A percentile compares a stretch with the other conserved stretches of the same genome.
These are phyloP conservation scores for Fusarium circinatum DNA, from an alignment of 2,329 filamentous ascomycete genomes.

Conservation along the genomic window DNA sequence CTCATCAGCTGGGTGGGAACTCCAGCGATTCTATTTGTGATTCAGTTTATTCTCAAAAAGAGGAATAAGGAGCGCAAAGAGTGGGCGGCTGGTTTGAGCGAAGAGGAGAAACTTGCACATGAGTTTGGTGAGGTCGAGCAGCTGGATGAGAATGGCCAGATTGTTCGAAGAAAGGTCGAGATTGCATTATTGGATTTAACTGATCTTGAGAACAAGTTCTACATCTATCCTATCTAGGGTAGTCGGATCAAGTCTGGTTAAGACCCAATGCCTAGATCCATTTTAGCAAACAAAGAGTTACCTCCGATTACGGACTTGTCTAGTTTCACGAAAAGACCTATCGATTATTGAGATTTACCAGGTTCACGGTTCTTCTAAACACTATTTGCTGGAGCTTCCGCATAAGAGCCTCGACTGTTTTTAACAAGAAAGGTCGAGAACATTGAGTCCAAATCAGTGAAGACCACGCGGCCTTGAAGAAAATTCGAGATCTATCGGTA, in stretches of 20 bases:
- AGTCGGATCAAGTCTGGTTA: fast-evolving
- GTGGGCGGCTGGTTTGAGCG: constrained; percentile 9
- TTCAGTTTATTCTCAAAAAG: constrained; percentile 45
- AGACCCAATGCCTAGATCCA: background rate
- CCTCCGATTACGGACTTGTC: background rate
- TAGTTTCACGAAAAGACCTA: too few relatives aligned
- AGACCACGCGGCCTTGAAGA: background rate
- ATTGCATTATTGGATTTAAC: constrained; percentile 52
- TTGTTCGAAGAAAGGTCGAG: constrained; percentile 47
- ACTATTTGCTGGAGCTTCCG: too few relatives aligned
- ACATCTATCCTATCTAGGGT: constrained; percentile 47
- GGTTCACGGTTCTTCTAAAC: too few relatives aligned
- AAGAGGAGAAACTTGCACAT: constrained; percentile 34
- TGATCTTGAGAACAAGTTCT: constrained; percentile 53
- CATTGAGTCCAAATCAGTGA: fast-evolving
- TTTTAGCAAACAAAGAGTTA: background rate
- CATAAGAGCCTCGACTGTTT: too few relatives aligned
- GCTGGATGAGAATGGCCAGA: constrained; percentile 44
- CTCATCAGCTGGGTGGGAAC: constrained; percentile 50
- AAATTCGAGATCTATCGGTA: too few relatives aligned
- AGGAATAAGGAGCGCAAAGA: constrained; percentile 46
- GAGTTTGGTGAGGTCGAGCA: constrained; percentile 43
- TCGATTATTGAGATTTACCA: background rate
- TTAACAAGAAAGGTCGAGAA: background rate
- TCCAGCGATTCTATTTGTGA: constrained; percentile 48